Base-by-base conservation (phyloP, 1,139 yeast species). In the Eremothecium sinecaudum region DNA sequence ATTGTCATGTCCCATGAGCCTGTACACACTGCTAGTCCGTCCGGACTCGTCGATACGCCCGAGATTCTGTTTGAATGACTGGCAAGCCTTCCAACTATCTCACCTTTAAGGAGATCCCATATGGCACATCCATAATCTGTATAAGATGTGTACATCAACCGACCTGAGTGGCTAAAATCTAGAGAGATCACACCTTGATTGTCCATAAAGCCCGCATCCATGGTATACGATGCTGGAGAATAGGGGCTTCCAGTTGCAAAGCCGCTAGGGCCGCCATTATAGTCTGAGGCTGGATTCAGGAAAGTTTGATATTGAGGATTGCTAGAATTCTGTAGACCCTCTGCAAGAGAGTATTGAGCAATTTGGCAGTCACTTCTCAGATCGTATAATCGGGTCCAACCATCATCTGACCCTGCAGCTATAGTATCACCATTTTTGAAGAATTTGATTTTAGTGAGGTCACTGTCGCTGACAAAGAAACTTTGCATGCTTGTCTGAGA, bases 381-480 rank as follows among this genome's bases (percentile, higher is more conserved):
- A 53, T 87, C 96, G 56, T 73, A 81, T 35, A 83, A 56, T 36
- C 82, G 67, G n/a, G 82, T 64, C 0, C 68, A 54, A 1, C 92
- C 90, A 52, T 83, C 93, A 47, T 84, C 96, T 27, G 83, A 71
- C 1, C 94, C 95, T 2, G 75, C 66, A 1, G 70, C 71, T 45
- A 79, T 71, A 0, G 83, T 67, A 38, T 71, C 63, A 2, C 86
- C 87, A 44, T 76, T 81, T 6, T 87, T 86, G 53, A 79, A 79
- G 50, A 75, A 73, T 43, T 71, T 66, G 5, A 81, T 62, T 17
- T 77, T 61, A 37, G 79, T 79, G 18, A 83, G 73, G 51, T 87
- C 96, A 33, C 70, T 69, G 27, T 67, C 66, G 22, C 83, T 73
- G 1, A 77, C 72, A 31, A 66, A 66, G 50, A 78, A 78, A 35